phyloP scores from a whole-genome alignment of 257 asterid genomes.

The Craterostigma plantagineum region DNA sequence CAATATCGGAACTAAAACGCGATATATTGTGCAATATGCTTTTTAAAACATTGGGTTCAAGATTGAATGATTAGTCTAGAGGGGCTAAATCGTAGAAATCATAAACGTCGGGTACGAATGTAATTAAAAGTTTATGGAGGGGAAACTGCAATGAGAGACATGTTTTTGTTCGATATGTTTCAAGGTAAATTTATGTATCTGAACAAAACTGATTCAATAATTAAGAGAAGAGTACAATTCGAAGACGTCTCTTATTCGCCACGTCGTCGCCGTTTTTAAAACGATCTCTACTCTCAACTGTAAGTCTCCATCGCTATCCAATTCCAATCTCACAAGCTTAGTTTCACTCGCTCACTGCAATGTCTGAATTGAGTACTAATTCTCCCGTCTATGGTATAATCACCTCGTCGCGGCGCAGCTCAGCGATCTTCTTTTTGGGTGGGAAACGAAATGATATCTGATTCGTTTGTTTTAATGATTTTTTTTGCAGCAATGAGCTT shows the following conservation, averaged over 20 bases:
- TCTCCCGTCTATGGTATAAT: slow-evolving; percentile 40
- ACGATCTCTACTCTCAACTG: slow-evolving; percentile 7
- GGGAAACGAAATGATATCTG: not conserved
- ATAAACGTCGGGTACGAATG: no score
- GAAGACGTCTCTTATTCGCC: slow-evolving; percentile 25
- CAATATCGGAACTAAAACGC: no score
- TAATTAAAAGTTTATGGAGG: no score
- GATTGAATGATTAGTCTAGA: no score
- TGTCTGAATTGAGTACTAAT: slow-evolving; percentile 47
- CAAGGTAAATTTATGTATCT: no score
- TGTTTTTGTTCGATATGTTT: no score
- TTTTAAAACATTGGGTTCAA: no score
- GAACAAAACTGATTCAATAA: no score
- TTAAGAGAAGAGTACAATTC: slow-evolving; percentile 11
- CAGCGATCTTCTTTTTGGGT: not conserved
- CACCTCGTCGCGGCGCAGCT: not conserved
- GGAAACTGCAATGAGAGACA: no score
- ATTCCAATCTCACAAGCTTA: not conserved
- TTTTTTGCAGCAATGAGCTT: slow-evolving; percentile 58
- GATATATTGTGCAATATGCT: no score
- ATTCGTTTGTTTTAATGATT: not conserved
- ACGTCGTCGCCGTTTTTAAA: slow-evolving; percentile 11
- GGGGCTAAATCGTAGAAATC: no score
- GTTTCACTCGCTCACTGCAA: slow-evolving; percentile 1
- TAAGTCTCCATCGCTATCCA: slow-evolving; percentile 14